Conservation (phyloP, 2,329 filamentous ascomycete genomes). For the Phoma herbarum region DNA sequence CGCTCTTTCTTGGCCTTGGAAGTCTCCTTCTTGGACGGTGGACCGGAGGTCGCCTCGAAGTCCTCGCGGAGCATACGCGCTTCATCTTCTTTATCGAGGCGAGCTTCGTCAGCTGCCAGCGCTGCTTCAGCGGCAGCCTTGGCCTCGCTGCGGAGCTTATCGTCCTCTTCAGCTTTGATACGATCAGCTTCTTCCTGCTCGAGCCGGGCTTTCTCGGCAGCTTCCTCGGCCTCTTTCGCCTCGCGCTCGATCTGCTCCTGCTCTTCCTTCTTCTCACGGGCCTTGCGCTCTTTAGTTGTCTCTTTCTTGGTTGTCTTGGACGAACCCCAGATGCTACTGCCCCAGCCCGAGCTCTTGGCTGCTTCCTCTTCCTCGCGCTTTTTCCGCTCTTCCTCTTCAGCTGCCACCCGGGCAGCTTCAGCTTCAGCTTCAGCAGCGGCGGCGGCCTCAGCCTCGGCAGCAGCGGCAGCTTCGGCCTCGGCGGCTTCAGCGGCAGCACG, state of each 20-base stretch:
- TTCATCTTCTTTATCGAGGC: conserved; percentile 18
- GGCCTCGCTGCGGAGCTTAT: conserved; percentile 40
- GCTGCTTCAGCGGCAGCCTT: conserved; percentile 27
- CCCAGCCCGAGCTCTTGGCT: conserved; percentile 36
- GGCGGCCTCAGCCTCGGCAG: conserved; percentile 30
- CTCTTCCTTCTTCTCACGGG: conserved; percentile 46
- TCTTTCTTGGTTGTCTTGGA: conserved; percentile 51
- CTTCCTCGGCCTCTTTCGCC: conserved; percentile 30
- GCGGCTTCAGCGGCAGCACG: conserved; percentile 50
- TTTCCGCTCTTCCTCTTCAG: conserved; percentile 39
- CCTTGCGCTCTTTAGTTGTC: conserved; percentile 42
- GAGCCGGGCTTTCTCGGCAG: conserved; percentile 31
- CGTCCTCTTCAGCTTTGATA: conserved; percentile 34
- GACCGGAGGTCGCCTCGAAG: conserved; percentile 25
- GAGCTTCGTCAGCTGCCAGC: conserved; percentile 33
- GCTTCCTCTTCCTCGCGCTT: conserved; percentile 37
- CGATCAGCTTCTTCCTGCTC: conserved; percentile 33
- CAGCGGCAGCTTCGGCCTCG: conserved; percentile 40
- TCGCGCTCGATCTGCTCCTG: conserved; percentile 27
- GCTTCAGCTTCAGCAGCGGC: conserved; percentile 19
- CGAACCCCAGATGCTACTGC: conserved; percentile 29
- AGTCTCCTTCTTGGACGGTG: conserved; percentile 47
- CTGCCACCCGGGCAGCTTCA: conserved; percentile 35
- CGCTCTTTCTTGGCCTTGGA: conserved; percentile 42
- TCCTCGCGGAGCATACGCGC: conserved; percentile 31